Evolutionary conservation across 2,329 filamentous ascomycete species (phyloP).

Genomic region (Talaromyces rugulosus): DNA sequence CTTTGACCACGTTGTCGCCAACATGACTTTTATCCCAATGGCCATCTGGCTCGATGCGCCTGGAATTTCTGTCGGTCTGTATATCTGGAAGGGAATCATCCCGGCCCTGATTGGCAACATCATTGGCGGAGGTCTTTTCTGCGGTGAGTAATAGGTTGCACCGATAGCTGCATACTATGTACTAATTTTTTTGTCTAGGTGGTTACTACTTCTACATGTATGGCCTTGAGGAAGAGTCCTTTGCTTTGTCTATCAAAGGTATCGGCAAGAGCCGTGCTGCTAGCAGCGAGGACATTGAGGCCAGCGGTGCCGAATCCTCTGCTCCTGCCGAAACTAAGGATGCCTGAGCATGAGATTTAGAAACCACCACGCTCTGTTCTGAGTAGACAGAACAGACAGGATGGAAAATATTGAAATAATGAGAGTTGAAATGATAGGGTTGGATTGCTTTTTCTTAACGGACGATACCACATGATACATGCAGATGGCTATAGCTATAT

Average conservation of each 20-base stretch:
- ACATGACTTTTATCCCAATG: constrained; percentile 21
- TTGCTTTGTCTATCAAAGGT: constrained; percentile 5
- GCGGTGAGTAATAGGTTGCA: constrained; percentile 2
- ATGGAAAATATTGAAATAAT: not conserved
- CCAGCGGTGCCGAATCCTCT: not conserved
- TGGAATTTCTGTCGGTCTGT: constrained; percentile 38
- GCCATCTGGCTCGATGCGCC: constrained; percentile 23
- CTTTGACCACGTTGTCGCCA: constrained; percentile 24
- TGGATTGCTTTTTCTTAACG: not conserved
- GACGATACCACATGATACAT: not conserved
- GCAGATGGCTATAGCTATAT: not conserved
- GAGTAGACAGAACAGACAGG: not conserved
- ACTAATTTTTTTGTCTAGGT: not conserved
- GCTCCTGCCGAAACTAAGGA: not conserved
- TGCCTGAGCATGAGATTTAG: no score
- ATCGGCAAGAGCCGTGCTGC: not conserved
- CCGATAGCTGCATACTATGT: not conserved
- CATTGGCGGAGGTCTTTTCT: constrained; percentile 13
- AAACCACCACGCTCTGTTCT: no score
- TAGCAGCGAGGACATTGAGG: constrained; percentile 4
- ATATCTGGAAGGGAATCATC: constrained; percentile 47
- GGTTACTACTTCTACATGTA: constrained; percentile 14
- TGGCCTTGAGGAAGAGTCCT: constrained; percentile 5
- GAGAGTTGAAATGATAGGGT: not conserved
- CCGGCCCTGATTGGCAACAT: constrained; percentile 16